Evolutionary conservation across 495 filamentous ascomycete species (phyloP).

Genomic region (Aspergillus sclerotioniger): DNA sequence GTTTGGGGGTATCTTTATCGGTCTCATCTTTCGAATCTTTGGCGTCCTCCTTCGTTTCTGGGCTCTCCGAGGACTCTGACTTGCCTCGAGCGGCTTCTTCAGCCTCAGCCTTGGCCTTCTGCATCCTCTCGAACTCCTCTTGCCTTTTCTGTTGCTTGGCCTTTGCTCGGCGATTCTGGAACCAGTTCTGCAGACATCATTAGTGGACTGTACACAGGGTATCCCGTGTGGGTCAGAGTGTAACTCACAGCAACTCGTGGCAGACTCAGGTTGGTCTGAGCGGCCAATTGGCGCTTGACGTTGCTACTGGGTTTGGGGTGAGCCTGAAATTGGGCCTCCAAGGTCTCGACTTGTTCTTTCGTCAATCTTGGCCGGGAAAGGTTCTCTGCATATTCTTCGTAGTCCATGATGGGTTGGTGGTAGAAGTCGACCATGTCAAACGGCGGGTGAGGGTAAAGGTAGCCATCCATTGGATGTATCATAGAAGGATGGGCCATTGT

Average conservation of each 20-base stretch:
- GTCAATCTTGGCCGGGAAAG: conserved; percentile 65
- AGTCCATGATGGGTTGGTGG: conserved; percentile 50
- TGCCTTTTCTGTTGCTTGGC: conserved; percentile 75
- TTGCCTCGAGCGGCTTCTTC: conserved; percentile 41
- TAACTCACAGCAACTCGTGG: conserved; percentile 72
- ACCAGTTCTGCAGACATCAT: conserved; percentile 69
- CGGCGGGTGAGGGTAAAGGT: conserved; percentile 41
- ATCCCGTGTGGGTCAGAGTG: neutral
- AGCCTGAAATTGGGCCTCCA: conserved; percentile 72
- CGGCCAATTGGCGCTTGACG: conserved; percentile 70
- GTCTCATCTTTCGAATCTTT: conserved; percentile 27
- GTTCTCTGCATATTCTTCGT: conserved; percentile 51
- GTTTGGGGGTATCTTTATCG: conserved; percentile 35
- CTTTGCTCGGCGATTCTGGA: conserved; percentile 83
- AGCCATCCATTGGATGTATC: conserved; percentile 46
- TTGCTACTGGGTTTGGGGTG: conserved; percentile 77
- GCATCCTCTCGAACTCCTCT: conserved; percentile 59
- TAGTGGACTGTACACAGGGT: conserved; percentile 9
- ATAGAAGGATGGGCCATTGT: conserved; percentile 42
- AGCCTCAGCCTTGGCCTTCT: conserved; percentile 52
- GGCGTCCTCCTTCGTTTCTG: conserved; percentile 25
- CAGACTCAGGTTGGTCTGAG: conserved; percentile 68
- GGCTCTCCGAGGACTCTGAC: conserved; percentile 29
- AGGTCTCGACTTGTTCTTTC: conserved; percentile 75
- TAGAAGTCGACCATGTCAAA: conserved; percentile 51